These are phyloP conservation scores for Pichia nanzhaoensis DNA, from an alignment of 805 yeast genomes.

Conservation along the genomic window DNA sequence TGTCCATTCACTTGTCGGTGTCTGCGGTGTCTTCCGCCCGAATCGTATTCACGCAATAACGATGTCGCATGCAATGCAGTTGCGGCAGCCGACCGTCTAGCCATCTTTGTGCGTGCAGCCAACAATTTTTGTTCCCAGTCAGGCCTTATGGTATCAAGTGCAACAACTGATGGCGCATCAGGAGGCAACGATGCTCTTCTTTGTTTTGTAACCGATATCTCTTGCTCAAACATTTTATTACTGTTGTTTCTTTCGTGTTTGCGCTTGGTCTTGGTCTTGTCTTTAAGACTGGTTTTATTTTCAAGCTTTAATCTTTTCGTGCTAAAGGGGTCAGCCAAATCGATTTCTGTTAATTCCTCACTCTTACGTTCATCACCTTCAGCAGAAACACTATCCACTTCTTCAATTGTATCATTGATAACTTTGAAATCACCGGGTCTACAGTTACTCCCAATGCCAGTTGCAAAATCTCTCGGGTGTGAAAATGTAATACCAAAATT, in stretches of 20 bases:
- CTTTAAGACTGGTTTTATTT: neutral
- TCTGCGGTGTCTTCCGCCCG: slow-evolving; percentile 23
- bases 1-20: slow-evolving; percentile 66
- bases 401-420: slow-evolving; percentile 18
- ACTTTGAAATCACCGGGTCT: slow-evolving; percentile 39
- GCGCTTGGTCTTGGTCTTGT: neutral
- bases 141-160: slow-evolving; percentile 81
- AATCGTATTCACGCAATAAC: slow-evolving; percentile 39
- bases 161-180: slow-evolving; percentile 60
- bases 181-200: slow-evolving; percentile 58
- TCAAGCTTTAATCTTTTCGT: neutral
- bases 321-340: slow-evolving; percentile 9
- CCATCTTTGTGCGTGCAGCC: slow-evolving; percentile 68
- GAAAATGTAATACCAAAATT: slow-evolving; percentile 79
- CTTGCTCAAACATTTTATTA: neutral
- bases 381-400: slow-evolving; percentile 15
- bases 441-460: slow-evolving; percentile 48
- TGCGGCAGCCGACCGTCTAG: slow-evolving; percentile 88
- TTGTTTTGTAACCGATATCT: slow-evolving; percentile 14
- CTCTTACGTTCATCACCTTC: neutral
- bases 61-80: slow-evolving; percentile 89
- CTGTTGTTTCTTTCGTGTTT: slow-evolving; percentile 1
- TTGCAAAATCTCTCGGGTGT: slow-evolving; percentile 47
- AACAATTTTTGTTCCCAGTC: slow-evolving; percentile 81
- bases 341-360: slow-evolving; percentile 5